Conservation (phyloP, 768 basidiomycete species). For the Leccinum boreale region DNA sequence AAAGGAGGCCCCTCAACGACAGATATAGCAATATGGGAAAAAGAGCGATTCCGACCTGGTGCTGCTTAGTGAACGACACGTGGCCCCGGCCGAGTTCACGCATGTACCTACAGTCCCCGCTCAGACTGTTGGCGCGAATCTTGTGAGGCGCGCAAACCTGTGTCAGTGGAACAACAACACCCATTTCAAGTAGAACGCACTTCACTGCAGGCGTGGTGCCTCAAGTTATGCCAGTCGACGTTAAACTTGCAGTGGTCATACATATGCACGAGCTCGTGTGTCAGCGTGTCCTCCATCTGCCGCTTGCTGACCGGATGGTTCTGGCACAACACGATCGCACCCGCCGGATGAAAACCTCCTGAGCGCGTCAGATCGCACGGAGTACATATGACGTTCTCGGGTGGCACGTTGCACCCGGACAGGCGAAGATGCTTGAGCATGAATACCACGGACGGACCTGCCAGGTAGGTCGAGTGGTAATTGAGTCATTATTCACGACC, state of each 20-base stretch:
- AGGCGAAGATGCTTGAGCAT: slow-evolving; percentile 88
- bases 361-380: slow-evolving; percentile 74
- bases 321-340: slow-evolving; percentile 82
- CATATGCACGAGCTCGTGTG: slow-evolving; percentile 93
- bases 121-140: slow-evolving; percentile 94
- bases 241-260: slow-evolving; percentile 96
- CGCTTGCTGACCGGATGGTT: slow-evolving; percentile 75
- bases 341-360: slow-evolving; percentile 83
- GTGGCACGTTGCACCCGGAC: slow-evolving; percentile 66
- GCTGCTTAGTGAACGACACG: slow-evolving; percentile 84
- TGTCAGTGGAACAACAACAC: background rate
- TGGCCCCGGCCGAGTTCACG: slow-evolving; percentile 79
- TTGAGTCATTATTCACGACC: background rate
- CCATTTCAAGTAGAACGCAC: slow-evolving; percentile 41
- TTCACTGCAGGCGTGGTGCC: slow-evolving; percentile 97
- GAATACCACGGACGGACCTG: slow-evolving; percentile 85
- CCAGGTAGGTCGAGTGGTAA: background rate
- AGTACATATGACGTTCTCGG: slow-evolving; percentile 74
- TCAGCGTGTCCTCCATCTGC: slow-evolving; percentile 91
- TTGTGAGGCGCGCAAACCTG: slow-evolving; percentile 30
- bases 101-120: slow-evolving; percentile 87
- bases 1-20: slow-evolving; percentile 8
- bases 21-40: slow-evolving; percentile 10
- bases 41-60: slow-evolving; percentile 60
- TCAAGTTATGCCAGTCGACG: slow-evolving; percentile 84